These are phyloP conservation scores for Apostasia ramifera DNA, from an alignment of 106 monocot species.

Conservation along the genomic window DNA sequence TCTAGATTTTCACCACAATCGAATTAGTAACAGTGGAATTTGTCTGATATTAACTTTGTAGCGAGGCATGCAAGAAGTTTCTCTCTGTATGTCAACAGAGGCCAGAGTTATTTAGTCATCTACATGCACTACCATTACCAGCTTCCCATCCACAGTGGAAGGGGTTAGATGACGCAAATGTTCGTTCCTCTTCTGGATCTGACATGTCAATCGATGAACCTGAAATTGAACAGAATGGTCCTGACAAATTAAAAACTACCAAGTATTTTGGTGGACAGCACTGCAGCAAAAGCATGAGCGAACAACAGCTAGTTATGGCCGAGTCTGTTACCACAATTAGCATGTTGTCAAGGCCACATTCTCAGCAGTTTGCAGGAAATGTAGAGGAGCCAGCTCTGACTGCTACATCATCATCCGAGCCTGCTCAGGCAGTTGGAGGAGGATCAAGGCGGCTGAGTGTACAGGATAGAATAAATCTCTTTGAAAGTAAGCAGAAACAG, in stretches of 20 bases:
- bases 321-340: conserved; percentile 3
- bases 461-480: conserved; percentile 91
- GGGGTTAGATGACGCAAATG: conserved; percentile 39
- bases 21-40: not conserved
- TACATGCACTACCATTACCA: conserved; percentile 12
- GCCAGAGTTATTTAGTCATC: conserved; percentile 49
- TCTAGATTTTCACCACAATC: no score
- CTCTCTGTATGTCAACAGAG: conserved; percentile 60
- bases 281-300: conserved; percentile 4
- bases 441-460: conserved; percentile 68
- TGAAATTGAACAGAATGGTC: conserved; percentile 12
- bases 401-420: conserved; percentile 8
- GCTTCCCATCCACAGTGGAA: conserved; percentile 34
- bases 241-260: conserved; percentile 1
- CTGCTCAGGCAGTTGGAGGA: conserved; percentile 19
- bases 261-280: not conserved
- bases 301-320: conserved; percentile 6
- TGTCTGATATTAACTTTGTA: conserved; percentile 19
- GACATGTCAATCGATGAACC: conserved; percentile 97
- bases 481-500: conserved; percentile 84
- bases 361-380: conserved; percentile 5
- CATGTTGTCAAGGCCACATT: conserved; percentile 16
- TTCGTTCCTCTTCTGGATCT: conserved; percentile 68
- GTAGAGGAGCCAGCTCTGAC: conserved; percentile 16
- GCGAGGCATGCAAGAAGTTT: conserved; percentile 83